phyloP scores from a whole-genome alignment of 192 early-diverging fungal species.

The Dimargaris cristalligena region DNA sequence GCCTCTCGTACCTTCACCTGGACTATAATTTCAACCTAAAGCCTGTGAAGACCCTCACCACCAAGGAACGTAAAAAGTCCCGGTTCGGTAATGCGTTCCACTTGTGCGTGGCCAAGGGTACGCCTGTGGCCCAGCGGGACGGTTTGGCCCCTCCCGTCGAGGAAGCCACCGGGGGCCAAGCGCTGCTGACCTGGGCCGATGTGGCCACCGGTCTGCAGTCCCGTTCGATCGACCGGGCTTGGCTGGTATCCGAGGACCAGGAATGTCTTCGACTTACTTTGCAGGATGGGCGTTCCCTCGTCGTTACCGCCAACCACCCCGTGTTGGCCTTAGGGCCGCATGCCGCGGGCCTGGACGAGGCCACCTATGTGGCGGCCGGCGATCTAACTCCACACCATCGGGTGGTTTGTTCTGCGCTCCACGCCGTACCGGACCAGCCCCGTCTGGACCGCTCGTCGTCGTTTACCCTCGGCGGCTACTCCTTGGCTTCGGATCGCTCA shows the following conservation, averaged over 20 bases:
- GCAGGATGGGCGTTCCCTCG: conserved; percentile 20
- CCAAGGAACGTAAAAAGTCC: conserved; percentile 98
- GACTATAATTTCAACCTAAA: conserved; percentile 99
- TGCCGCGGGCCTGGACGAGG: conserved; percentile 13
- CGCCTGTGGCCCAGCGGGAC: conserved; percentile 21
- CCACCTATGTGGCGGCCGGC: conserved; percentile 20
- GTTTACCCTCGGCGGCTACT: conserved; percentile 14
- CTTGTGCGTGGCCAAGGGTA: conserved; percentile 38
- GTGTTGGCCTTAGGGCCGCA: conserved; percentile 18
- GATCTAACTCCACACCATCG: conserved; percentile 17
- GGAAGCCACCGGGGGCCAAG: conserved; percentile 14
- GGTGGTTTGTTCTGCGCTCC: conserved; percentile 23
- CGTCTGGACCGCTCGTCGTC: neutral
- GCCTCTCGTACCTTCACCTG: conserved; percentile 93
- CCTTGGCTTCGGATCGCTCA: conserved; percentile 13
- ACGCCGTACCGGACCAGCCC: conserved; percentile 15
- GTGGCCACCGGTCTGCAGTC: neutral
- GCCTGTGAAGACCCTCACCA: conserved; percentile 96
- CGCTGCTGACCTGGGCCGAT: conserved; percentile 18
- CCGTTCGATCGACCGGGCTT: conserved; percentile 8
- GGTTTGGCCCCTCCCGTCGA: conserved; percentile 27
- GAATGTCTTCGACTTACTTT: conserved; percentile 19
- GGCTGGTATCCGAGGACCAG: conserved; percentile 18
- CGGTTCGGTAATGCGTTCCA: conserved; percentile 98
- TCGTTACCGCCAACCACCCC: conserved; percentile 25